Evolutionary conservation across 371 early-diverging fungal species (phyloP).

Genomic region (Coemansia linderi): DNA sequence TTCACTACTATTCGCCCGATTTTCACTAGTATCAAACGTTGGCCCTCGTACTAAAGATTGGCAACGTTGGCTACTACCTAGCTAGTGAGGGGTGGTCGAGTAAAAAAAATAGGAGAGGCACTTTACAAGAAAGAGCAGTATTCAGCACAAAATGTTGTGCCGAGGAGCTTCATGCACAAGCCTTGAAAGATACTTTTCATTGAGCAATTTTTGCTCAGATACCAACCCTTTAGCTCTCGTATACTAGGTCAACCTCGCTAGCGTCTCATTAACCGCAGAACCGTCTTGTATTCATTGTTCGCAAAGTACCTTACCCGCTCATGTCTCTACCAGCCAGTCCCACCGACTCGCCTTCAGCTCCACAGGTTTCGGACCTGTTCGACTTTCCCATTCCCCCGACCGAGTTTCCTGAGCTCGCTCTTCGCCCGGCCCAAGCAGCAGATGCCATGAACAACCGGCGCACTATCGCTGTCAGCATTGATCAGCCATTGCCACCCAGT

Average conservation of each 20-base stretch:
- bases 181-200: neutral
- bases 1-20: neutral
- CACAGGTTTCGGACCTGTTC: slow-evolving; percentile 19
- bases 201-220: neutral
- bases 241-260: neutral
- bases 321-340: slow-evolving; percentile 12
- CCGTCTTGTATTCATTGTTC: neutral
- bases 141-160: neutral
- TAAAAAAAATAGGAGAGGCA: neutral
- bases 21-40: neutral
- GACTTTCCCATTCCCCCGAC: slow-evolving; percentile 39
- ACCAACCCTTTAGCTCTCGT: neutral
- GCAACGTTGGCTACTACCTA: neutral
- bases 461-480: slow-evolving; percentile 3
- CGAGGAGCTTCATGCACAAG: neutral
- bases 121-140: neutral
- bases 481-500: neutral
- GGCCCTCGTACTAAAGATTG: neutral
- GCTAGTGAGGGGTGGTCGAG: neutral
- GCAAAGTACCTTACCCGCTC: neutral
- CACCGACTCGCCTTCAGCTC: neutral
- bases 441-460: neutral
- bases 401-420: neutral
- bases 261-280: neutral
- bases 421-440: neutral